Base-by-base conservation (phyloP, 1,139 yeast species). In the Taphrina betulina region DNA sequence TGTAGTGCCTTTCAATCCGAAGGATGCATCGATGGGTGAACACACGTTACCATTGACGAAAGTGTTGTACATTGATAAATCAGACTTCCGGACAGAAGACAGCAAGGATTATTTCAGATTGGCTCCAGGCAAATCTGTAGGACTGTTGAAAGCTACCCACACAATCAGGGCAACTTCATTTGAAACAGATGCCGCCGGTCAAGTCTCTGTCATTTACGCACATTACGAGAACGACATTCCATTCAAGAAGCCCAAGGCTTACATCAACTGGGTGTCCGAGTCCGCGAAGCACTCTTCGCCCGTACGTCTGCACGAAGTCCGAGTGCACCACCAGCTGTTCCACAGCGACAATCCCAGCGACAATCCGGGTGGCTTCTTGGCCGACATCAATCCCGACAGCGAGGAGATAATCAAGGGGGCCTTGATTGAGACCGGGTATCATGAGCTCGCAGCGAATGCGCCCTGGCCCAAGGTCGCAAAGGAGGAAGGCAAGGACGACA, bases 141-240 rank as follows among this genome's bases (percentile, higher is more conserved):
- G 99, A n/a, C 76, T 94, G 65, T 80, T 94, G 76, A 88, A 82
- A 70, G 95, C 92, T 29, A 96, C 97, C 59, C 79, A 78, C 72
- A 88, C 85, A 60, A 77, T 94, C 61, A 78, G 84, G 56, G 94
- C 85, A 64, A 82, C 81, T 58, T 78, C 82, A 42, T 78, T 81
- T 59, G 86, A 83, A 62, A 80, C 76, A 65, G 84, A 84, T 65
- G 63, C 71, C 0, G 58, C 69, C 12, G 96, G 96, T 22, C 75
- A 78, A 51, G 79, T 89, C 54, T 73, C 74, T 17, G 81, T 80
- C 70, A 80, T 94, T 58, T 83, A 83, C 63, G 96, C 86, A 45
- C 80, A 84, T 66, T 92, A 92, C 69, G 88, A 89, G 67, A 80
- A 80, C 63, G 72, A 75, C 51, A 74, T 75, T 48, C 78, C 77